phyloP scores from a whole-genome alignment of 1,284 basidiomycete species.

The Coniferiporia weirii region DNA sequence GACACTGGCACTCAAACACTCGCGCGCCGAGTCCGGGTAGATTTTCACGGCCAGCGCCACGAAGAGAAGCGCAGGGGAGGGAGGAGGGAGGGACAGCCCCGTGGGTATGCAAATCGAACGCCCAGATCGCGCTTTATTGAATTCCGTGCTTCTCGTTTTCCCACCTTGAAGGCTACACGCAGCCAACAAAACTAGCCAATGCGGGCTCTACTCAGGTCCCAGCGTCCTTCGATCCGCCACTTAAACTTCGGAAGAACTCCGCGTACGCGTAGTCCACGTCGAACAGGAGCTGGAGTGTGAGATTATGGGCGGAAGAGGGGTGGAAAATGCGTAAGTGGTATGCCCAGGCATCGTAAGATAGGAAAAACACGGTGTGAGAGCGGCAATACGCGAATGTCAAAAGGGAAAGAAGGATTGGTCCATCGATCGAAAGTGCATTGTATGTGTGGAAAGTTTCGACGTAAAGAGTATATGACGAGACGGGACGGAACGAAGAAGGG shows the following conservation, averaged over 20 bases:
- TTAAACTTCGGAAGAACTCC: conserved; percentile 89
- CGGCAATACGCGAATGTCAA: not conserved
- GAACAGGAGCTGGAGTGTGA: conserved; percentile 69
- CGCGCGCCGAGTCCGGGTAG: too few relatives aligned
- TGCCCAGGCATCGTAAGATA: not conserved
- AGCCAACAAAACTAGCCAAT: not conserved
- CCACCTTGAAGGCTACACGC: too few relatives aligned
- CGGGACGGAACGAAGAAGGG: not conserved
- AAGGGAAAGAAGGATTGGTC: not conserved
- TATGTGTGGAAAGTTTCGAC: not conserved
- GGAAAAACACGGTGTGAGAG: not conserved
- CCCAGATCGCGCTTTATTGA: too few relatives aligned
- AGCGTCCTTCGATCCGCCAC: conserved; percentile 33
- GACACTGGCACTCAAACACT: too few relatives aligned
- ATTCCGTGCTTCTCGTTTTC: too few relatives aligned
- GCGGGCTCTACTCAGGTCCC: not conserved
- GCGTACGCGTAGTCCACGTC: conserved; percentile 97
- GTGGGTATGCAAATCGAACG: too few relatives aligned
- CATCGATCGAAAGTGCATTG: not conserved
- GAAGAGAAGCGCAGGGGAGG: too few relatives aligned
- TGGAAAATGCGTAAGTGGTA: not conserved
- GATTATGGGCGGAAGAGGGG: not conserved
- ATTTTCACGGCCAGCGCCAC: too few relatives aligned
- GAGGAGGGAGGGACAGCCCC: too few relatives aligned
- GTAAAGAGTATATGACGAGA: not conserved